Percentiles rank a stretch among this genome's conserved stretches.
phyloP scores from a whole-genome alignment of 2,329 filamentous ascomycete species.

The Lasiodiplodia citricola region DNA sequence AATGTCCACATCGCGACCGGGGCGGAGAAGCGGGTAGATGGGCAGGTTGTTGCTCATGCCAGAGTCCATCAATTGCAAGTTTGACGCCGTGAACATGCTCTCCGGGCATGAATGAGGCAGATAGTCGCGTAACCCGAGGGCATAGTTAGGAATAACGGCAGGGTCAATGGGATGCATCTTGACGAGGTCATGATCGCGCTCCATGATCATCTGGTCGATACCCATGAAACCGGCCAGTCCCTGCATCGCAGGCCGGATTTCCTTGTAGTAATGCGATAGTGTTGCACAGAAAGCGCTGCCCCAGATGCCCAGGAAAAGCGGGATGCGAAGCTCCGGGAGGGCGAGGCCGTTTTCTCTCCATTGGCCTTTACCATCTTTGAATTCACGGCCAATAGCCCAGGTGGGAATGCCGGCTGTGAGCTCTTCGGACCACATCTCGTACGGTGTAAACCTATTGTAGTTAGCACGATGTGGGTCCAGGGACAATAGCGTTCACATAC shows the following conservation, averaged over 20 bases:
- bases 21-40: slow-evolving; percentile 89
- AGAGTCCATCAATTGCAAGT: slow-evolving; percentile 81
- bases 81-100: slow-evolving; percentile 71
- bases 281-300: slow-evolving; percentile 97
- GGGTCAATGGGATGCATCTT: slow-evolving; percentile 96
- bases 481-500: slow-evolving; percentile 50
- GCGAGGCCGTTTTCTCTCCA: slow-evolving; percentile 69
- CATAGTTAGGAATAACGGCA: slow-evolving; percentile 87
- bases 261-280: slow-evolving; percentile 92
- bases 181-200: slow-evolving; percentile 80
- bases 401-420: slow-evolving; percentile 90
- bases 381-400: slow-evolving; percentile 87
- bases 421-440: slow-evolving; percentile 95
- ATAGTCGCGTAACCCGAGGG: slow-evolving; percentile 76
- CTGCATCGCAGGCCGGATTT: slow-evolving; percentile 81
- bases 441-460: slow-evolving; percentile 66
- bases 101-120: slow-evolving; percentile 79
- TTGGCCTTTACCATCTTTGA: slow-evolving; percentile 72
- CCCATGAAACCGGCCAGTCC: slow-evolving; percentile 75
- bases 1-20: slow-evolving; percentile 86
- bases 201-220: slow-evolving; percentile 82
- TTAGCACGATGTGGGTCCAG: slow-evolving; percentile 17
- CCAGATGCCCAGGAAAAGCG: slow-evolving; percentile 90
- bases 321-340: slow-evolving; percentile 82
- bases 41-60: slow-evolving; percentile 99